Conservation (phyloP, 495 filamentous ascomycete genomes). For the Glutinoglossum americanum region DNA sequence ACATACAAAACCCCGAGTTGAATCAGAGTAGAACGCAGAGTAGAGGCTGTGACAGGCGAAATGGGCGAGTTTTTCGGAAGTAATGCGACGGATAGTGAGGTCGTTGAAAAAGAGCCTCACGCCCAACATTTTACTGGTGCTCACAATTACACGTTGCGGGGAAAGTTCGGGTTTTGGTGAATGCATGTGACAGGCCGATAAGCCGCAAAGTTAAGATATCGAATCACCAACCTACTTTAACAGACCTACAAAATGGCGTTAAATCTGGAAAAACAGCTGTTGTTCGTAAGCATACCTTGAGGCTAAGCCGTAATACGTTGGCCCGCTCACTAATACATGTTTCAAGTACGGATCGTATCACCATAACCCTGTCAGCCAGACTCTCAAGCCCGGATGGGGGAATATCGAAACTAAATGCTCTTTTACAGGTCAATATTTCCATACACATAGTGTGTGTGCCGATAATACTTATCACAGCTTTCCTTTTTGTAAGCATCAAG, state of each 20-base stretch:
- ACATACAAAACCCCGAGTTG: not conserved
- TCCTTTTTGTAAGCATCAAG: constrained; percentile 46
- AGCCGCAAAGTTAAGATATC: too few relatives aligned
- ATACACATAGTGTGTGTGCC: constrained; percentile 90
- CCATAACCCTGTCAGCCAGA: constrained; percentile 42
- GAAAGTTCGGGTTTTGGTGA: too few relatives aligned
- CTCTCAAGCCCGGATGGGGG: not conserved
- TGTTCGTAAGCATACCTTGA: constrained; percentile 37
- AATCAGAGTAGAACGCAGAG: not conserved
- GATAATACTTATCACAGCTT: constrained; percentile 52
- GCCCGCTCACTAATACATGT: constrained; percentile 11
- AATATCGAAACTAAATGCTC: not conserved
- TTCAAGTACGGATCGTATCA: constrained; percentile 90
- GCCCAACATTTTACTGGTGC: not conserved
- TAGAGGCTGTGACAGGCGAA: not conserved
- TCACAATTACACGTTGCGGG: not conserved
- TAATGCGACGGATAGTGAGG: not conserved
- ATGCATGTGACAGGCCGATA: not conserved
- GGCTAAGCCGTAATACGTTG: not conserved
- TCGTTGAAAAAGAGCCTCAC: not conserved
- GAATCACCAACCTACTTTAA: not conserved
- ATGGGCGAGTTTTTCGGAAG: not conserved
- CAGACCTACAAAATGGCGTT: constrained; percentile 34
- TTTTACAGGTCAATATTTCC: constrained; percentile 47
- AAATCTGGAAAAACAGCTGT: constrained; percentile 58